phyloP scores from a whole-genome alignment of 139 green algal genomes.

The Chlamydomonas eustigma region DNA sequence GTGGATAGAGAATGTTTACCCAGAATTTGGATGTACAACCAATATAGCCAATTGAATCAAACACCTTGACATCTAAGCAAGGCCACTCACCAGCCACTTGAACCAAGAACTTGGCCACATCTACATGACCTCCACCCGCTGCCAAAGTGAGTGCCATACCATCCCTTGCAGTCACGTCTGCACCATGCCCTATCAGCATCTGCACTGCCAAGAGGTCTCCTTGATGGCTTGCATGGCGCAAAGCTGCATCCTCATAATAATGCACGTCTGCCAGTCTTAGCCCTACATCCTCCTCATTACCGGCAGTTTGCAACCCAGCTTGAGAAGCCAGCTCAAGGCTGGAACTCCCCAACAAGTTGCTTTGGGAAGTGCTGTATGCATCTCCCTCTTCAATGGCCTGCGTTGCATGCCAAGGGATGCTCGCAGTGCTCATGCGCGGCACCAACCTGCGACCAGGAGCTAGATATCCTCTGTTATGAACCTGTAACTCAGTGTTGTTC shows the following conservation, averaged over 20 bases:
- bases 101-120: not conserved
- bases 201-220: not conserved
- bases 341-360: not conserved
- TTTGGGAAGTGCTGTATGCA: not conserved
- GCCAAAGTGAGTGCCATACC: conserved; percentile 3
- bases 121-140: not conserved
- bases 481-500: not conserved
- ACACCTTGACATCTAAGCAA: not conserved
- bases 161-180: not conserved
- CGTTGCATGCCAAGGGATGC: not conserved
- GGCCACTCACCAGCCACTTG: not conserved
- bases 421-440: not conserved
- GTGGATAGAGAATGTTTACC: no score
- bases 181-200: not conserved
- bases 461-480: not conserved
- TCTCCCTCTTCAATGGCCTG: not conserved
- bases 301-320: no score
- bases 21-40: no score
- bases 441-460: not conserved
- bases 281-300: not conserved
- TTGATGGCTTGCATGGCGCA: conserved; percentile 1
- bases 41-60: no score
- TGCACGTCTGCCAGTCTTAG: not conserved
- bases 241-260: not conserved
- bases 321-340: no score